Evolutionary conservation across 2,329 filamentous ascomycete species (phyloP), one percentile per base, ranked within the genome.

Genomic region (Helotiales sp.): DNA sequence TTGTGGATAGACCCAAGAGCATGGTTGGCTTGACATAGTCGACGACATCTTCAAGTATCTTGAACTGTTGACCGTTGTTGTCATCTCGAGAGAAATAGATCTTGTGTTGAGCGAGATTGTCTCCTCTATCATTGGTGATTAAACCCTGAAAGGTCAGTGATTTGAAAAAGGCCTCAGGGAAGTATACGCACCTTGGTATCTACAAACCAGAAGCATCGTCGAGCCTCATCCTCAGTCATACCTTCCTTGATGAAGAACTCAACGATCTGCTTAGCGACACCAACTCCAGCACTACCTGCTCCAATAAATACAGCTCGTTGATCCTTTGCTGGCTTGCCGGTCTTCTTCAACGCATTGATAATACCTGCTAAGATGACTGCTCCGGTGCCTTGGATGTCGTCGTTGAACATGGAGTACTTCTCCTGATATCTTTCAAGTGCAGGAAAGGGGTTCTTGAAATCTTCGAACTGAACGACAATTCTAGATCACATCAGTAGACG

Each of bases 321-420:
- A 56, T 96, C 89, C 8, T 78, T 76, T 51, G 93, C 77, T 47
- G 86, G 82, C 54, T 87, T 75, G 5, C 83, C 79, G 57, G 81
- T 86, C 8, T 91, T 85, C 59, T 89, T 84, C 7, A 93, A 75
- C 0, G 84, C 91, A 0, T 90, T 85, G 75, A 91, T 85, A 63
- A 96, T 86, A 2, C 89, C 91, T 0, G 91, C 91, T 0, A 96
- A 79, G 0, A 91, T 93, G 1, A 96, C 91, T 57, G 90, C 93
- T 0, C 91, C 92, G 0, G 91, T 96, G 1, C 91, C 91, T 71
- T 96, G 91, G 0, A 96, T 87, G 71, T 96, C 91, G 60, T 96
- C 91, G 68, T 96, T 96, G 79, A 96, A 96, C 72, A 90, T 95
- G 0, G 91, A 81, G n/a, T 93, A 87, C 54, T 89, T 71, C 0